These are phyloP conservation scores for Seminavis robusta DNA, from an alignment of 108 stramenopile species.

Conservation along the genomic window DNA sequence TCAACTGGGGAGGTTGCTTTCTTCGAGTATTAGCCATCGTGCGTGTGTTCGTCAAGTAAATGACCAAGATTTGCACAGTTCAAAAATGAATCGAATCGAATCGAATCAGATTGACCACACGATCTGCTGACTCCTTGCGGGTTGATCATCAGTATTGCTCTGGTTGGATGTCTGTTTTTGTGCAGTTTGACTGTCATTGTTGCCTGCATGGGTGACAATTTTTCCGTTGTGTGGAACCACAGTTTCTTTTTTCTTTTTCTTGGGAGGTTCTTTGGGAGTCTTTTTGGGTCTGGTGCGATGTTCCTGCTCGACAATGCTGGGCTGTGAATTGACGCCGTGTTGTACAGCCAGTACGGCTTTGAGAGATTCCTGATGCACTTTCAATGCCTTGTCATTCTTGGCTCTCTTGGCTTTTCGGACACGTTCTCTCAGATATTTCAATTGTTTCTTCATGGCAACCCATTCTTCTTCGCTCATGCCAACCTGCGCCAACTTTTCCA, in stretches of 20 bases:
- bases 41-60: too few relatives aligned
- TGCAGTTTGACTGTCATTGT: background rate
- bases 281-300: slow-evolving; percentile 6
- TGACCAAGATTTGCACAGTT: too few relatives aligned
- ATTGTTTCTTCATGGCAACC: slow-evolving; percentile 26
- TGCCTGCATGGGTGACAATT: background rate
- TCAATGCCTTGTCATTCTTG: background rate
- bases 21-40: too few relatives aligned
- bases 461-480: slow-evolving; percentile 55
- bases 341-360: background rate
- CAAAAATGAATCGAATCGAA: too few relatives aligned
- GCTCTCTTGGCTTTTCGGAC: slow-evolving; percentile 32
- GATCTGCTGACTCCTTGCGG: too few relatives aligned
- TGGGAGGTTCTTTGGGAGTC: too few relatives aligned
- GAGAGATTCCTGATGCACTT: background rate
- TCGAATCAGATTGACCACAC: too few relatives aligned
- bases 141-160: background rate
- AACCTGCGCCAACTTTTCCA: slow-evolving; percentile 32
- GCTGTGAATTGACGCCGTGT: background rate
- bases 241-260: background rate
- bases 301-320: background rate
- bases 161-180: background rate
- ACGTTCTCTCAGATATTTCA: slow-evolving; percentile 40
- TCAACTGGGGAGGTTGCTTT: too few relatives aligned
- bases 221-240: background rate